Evolutionary conservation across 2,329 filamentous ascomycete genomes (phyloP), one percentile per base, ranked within the genome.

Genomic region (Stachybotrys chlorohalonatus): DNA sequence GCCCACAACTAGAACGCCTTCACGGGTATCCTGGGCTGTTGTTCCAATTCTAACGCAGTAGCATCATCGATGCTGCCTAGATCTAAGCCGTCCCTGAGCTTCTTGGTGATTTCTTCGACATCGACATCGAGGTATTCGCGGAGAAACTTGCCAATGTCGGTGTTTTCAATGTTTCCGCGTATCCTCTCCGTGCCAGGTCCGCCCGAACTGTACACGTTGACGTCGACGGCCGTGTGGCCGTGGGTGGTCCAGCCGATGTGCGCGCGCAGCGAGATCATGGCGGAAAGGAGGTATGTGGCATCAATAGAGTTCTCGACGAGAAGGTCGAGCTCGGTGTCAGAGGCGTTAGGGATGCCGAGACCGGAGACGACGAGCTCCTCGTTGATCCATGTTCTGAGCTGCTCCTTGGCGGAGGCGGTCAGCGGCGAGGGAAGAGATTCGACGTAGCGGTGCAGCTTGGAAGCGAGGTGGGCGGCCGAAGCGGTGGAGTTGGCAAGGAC

Each of bases 161-260:
- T 97, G 68, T 99, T 99, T 75, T 99, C 94, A 54, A 95, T 86
- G 68, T 97, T 97, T 7, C 93, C 93, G 3, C 82, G 75, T 7
- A 96, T 77, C 13, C 79, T 76, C 48, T 81, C 78, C 1, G 85
- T 82, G 45, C 81, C 78, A 0, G 82, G 78, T 4, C 89, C 85
- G 49, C 79, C 78, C 0, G 88, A 92, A 53, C 89, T 87, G 73
- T 97, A 99, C 61, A 99, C 90, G 70, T 99, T 99, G 51, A 99
- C 94, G 67, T 99, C 94, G 7, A 94, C 91, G 52, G 87, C 94
- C 17, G 86, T 88, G 73, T 99, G 94, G 31, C 94, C 94, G 68
- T 96, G 93, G 0, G 92, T 96, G 59, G 83, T 86, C 94, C 94
- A 99, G 13, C 94, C 95, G 48, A 96, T 83, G 66, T 95, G 90